These are phyloP conservation scores for Mycena indigotica DNA, from an alignment of 768 basidiomycete species.

Conservation along the genomic window DNA sequence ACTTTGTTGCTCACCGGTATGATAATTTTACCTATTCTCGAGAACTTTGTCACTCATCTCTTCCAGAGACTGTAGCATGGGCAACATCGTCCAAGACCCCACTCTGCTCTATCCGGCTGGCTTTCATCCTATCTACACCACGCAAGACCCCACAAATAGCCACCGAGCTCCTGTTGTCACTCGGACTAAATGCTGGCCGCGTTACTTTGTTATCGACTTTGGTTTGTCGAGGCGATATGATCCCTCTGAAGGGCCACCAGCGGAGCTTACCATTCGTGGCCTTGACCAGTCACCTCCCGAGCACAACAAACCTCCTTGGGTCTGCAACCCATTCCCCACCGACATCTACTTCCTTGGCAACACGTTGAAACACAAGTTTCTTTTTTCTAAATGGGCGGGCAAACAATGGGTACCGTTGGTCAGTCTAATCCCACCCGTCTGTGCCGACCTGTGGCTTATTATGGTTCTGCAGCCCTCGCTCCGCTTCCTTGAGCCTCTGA, in stretches of 20 bases:
- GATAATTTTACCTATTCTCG: too few relatives aligned
- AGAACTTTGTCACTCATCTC: too few relatives aligned
- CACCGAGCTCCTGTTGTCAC: too few relatives aligned
- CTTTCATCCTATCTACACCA: too few relatives aligned
- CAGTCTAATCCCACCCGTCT: too few relatives aligned
- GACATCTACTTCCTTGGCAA: conserved; percentile 51
- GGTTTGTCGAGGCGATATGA: conserved; percentile 33
- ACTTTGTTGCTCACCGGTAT: conserved; percentile 32
- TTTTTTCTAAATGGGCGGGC: too few relatives aligned
- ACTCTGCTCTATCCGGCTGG: conserved; percentile 26
- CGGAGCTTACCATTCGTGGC: conserved; percentile 34
- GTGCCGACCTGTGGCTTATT: too few relatives aligned
- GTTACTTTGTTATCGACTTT: conserved; percentile 45
- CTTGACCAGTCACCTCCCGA: conserved; percentile 48
- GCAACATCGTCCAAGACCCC: conserved; percentile 42
- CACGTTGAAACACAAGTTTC: conserved; percentile 36
- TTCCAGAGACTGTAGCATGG: too few relatives aligned
- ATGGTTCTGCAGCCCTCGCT: conserved; percentile 18
- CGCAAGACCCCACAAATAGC: too few relatives aligned
- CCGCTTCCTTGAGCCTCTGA: conserved; percentile 36
- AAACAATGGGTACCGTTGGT: too few relatives aligned
- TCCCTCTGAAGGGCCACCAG: conserved; percentile 26
- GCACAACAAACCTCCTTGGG: conserved; percentile 25
- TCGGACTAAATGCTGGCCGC: conserved; percentile 26
- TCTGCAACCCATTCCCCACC: conserved; percentile 41